Percentiles rank a stretch among this genome's conserved stretches.
Evolutionary conservation across 495 filamentous ascomycete genomes (phyloP).

Genomic region (Podospora didyma): DNA sequence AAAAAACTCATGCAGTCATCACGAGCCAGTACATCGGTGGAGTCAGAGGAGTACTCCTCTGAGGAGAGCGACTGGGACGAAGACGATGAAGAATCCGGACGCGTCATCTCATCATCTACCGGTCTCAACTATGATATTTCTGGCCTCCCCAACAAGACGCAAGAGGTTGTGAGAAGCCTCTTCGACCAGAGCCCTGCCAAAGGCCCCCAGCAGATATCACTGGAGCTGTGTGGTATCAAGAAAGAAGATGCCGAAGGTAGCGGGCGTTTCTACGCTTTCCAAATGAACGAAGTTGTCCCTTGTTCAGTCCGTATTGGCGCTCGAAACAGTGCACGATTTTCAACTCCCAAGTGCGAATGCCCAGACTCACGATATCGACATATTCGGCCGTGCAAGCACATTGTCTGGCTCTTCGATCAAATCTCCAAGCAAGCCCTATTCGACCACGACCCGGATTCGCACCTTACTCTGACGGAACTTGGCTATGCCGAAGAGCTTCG

Average conservation of each 20-base stretch:
- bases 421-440: conserved; percentile 36
- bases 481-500: conserved; percentile 40
- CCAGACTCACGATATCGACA: conserved; percentile 23
- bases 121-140: conserved; percentile 34
- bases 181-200: conserved; percentile 15
- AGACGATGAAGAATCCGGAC: conserved; percentile 29
- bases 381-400: conserved; percentile 40
- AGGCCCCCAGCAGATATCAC: conserved; percentile 33
- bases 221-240: conserved; percentile 38
- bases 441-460: conserved; percentile 31
- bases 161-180: conserved; percentile 17
- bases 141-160: conserved; percentile 16
- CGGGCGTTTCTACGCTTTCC: conserved; percentile 41
- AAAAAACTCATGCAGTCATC: conserved; percentile 22
- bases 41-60: conserved; percentile 19
- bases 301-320: conserved; percentile 41
- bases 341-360: conserved; percentile 39
- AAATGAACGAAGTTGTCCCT: conserved; percentile 43
- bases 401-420: conserved; percentile 45
- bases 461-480: conserved; percentile 28
- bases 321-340: conserved; percentile 29
- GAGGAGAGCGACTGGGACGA: conserved; percentile 26
- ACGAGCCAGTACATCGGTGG: conserved; percentile 6
- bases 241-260: conserved; percentile 28
- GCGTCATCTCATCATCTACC: conserved; percentile 31